phyloP scores from a whole-genome alignment of 2,329 filamentous ascomycete species.

The Beauveria bassiana region DNA sequence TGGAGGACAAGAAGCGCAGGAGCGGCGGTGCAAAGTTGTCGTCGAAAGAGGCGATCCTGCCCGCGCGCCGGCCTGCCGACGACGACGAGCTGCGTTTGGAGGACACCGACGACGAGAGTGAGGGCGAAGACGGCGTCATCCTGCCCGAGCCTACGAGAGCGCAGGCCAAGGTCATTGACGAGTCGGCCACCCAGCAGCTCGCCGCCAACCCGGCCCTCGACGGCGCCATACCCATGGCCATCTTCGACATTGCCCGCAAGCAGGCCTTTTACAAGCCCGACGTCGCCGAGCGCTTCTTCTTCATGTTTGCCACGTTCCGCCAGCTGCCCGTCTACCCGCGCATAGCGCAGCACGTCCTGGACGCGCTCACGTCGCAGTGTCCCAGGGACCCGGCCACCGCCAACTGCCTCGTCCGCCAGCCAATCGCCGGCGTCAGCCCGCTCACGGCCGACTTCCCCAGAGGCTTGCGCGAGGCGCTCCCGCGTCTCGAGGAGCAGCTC shows the following conservation, averaged over 20 bases:
- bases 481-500: constrained; percentile 47
- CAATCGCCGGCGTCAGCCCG: constrained; percentile 57
- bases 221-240: constrained; percentile 87
- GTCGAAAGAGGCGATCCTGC: constrained; percentile 39
- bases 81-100: constrained; percentile 37
- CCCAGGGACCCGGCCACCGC: constrained; percentile 55
- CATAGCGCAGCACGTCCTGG: constrained; percentile 68
- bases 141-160: constrained; percentile 37
- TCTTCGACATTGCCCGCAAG: constrained; percentile 80
- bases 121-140: constrained; percentile 31
- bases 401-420: constrained; percentile 64
- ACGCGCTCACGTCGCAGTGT: constrained; percentile 50
- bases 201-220: constrained; percentile 71
- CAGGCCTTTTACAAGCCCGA: constrained; percentile 61
- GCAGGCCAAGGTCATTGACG: constrained; percentile 37
- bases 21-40: constrained; percentile 37
- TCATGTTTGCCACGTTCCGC: constrained; percentile 65
- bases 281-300: constrained; percentile 70
- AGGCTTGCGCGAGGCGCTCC: constrained; percentile 59
- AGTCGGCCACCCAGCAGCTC: constrained; percentile 42
- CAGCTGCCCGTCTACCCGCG: constrained; percentile 55
- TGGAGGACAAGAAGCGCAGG: constrained; percentile 60
- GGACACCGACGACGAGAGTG: constrained; percentile 37
- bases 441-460: constrained; percentile 64
- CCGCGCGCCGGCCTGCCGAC: constrained; percentile 34